A percentile compares a stretch with the other conserved stretches of the same genome.
Conservation (phyloP, 1,284 basidiomycete genomes). For the Mycosarcoma mackinlayi region DNA sequence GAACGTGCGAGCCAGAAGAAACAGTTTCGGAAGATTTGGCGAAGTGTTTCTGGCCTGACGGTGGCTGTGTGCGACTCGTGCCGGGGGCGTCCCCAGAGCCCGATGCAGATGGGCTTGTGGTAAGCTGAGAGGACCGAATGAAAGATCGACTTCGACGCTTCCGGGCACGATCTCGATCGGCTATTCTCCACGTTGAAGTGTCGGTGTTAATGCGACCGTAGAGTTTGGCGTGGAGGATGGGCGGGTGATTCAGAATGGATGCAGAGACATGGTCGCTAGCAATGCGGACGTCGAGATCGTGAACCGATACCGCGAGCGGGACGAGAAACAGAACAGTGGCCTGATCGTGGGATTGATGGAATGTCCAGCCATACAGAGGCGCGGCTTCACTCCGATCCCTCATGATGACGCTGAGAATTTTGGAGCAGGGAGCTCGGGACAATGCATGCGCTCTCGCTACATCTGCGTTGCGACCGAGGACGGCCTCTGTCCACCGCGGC, state of each 20-base stretch:
- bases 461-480: not conserved
- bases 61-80: not conserved
- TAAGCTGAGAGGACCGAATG: constrained; percentile 14
- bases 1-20: constrained; percentile 17
- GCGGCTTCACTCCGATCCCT: constrained; percentile 7
- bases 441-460: constrained; percentile 1
- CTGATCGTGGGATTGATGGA: constrained; percentile 59
- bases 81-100: constrained; percentile 12
- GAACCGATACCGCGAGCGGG: constrained; percentile 28
- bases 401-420: constrained; percentile 10
- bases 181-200: constrained; percentile 57
- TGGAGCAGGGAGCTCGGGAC: not conserved
- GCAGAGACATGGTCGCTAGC: constrained; percentile 48
- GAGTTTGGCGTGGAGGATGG: constrained; percentile 55
- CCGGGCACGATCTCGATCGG: constrained; percentile 37
- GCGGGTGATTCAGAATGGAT: constrained; percentile 36
- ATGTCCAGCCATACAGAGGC: constrained; percentile 53
- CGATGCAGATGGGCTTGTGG: constrained; percentile 21
- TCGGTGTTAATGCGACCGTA: constrained; percentile 52
- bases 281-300: constrained; percentile 51
- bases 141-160: constrained; percentile 38
- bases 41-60: not conserved
- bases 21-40: constrained; percentile 11
- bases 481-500: too few relatives aligned
- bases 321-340: constrained; percentile 62